Base-by-base conservation (phyloP, 148 eudicot genomes). In the Persicaria tinctoria region DNA sequence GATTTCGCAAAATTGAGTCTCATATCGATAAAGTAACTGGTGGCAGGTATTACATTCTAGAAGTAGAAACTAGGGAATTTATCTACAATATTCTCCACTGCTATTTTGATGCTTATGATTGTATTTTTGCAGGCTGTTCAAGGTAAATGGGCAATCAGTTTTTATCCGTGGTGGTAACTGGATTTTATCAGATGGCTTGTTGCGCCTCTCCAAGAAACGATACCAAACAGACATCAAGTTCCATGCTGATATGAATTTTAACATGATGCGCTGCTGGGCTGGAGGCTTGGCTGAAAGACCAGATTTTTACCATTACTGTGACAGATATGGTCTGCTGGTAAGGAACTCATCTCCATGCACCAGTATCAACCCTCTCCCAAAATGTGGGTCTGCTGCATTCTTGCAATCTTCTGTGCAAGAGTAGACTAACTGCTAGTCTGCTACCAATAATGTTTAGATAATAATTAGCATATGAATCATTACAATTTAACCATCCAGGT, bases 111-210 rank as follows among this genome's bases (percentile, higher is more conserved):
- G 59, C 32, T 0, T 11, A 6, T n/a, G 5, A 20, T 9, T 27
- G 3, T 62, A 11, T 75, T 8, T 80, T 76, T 68, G 63, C 85
- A 96, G 99, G 87, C 74, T 96, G 79, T 96, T 96, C 83, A 96
- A 90, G 85, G 94, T 96, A 76, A 96, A 96, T 63, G 99, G 97
- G 45, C 81, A 96, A 81, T 97, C 93, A 12, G 62, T 96, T 75
- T 96, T 96, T 73, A 96, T 96, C 83, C 99, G 97, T 68, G 97
- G 99, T 69, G 99, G 99, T 72, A 96, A 96, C 72, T 92, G 99
- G 99, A 96, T 92, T 76, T 78, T 90, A 79, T 96, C 99, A 70
- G 99, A 96, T 92, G 99, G 97, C 78, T 79, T 96, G 74, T 79
- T 96, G 73, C 87, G 99, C 51, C 94, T 96, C 75, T 89, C 98